phyloP scores from a whole-genome alignment of 768 basidiomycete species.

The Pleurotus salmoneostramineus region DNA sequence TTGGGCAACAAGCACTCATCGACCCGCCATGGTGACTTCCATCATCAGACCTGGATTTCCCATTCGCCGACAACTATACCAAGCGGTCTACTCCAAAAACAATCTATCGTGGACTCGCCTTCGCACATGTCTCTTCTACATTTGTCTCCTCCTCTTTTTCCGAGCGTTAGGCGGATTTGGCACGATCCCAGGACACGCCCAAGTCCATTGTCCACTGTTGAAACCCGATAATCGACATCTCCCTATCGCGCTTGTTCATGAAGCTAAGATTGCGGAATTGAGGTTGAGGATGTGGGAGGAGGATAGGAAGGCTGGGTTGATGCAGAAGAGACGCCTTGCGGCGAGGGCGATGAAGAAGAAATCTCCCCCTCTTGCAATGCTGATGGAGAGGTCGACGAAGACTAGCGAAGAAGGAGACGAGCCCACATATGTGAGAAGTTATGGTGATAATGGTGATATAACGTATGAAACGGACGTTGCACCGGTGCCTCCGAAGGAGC shows the following conservation, averaged over 20 bases:
- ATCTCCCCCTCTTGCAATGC: too few species aligned
- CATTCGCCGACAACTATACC: too few species aligned
- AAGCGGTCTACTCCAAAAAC: background rate
- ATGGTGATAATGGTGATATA: too few species aligned
- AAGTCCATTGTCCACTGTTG: background rate
- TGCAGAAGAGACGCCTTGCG: background rate
- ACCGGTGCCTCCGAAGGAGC: too few species aligned
- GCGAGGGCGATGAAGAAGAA: background rate
- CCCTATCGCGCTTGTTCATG: conserved; percentile 1
- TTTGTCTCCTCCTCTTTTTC: background rate
- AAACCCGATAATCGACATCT: background rate
- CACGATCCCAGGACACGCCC: background rate
- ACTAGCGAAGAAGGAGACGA: too few species aligned
- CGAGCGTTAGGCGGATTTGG: background rate
- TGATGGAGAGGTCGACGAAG: too few species aligned
- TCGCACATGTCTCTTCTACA: background rate
- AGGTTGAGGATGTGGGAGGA: background rate
- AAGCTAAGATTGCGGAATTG: conserved; percentile 4
- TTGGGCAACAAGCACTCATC: background rate
- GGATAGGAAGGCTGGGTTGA: background rate
- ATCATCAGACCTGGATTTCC: background rate
- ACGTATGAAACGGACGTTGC: too few species aligned
- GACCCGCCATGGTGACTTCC: background rate
- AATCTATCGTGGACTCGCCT: background rate
- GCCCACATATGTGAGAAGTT: too few species aligned